These are phyloP conservation scores for Ambrosiella xylebori DNA, from an alignment of 2,329 filamentous ascomycete genomes.

Conservation along the genomic window DNA sequence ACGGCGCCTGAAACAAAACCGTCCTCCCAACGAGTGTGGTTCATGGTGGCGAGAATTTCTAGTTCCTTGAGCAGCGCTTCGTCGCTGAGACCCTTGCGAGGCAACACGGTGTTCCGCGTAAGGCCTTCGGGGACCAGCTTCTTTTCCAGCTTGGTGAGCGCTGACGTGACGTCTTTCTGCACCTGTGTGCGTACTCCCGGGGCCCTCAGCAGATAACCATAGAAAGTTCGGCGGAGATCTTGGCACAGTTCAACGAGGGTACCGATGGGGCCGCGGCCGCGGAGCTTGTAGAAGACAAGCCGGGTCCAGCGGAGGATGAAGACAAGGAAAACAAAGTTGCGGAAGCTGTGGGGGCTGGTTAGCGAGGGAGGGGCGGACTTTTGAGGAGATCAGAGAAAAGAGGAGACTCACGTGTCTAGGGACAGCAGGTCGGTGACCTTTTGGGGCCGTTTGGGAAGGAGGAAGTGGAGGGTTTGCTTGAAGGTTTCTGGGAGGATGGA, in stretches of 20 bases:
- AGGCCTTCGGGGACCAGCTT: constrained; percentile 66
- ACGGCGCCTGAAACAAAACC: constrained; percentile 87
- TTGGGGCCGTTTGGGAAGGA: constrained; percentile 7
- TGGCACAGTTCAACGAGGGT: constrained; percentile 59
- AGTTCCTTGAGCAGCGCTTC: constrained; percentile 70
- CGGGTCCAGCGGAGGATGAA: constrained; percentile 75
- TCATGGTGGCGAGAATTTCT: constrained; percentile 60
- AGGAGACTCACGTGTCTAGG: constrained; percentile 9
- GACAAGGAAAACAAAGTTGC: constrained; percentile 75
- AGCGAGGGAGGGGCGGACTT: neutral
- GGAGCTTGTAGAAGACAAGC: constrained; percentile 65
- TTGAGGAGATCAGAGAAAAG: neutral
- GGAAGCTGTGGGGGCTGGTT: constrained; percentile 36
- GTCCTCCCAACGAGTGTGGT: constrained; percentile 94
- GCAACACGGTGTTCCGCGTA: constrained; percentile 57
- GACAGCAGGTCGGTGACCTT: constrained; percentile 6
- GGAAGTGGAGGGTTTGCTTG: constrained; percentile 7
- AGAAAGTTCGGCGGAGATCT: constrained; percentile 53
- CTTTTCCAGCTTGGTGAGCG: constrained; percentile 60
- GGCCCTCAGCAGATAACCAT: constrained; percentile 68
- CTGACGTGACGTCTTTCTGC: constrained; percentile 64
- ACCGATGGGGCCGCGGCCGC: constrained; percentile 73
- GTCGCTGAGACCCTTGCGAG: constrained; percentile 65
- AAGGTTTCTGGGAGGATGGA: constrained; percentile 9
- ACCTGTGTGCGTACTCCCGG: constrained; percentile 79